Base-by-base conservation (phyloP, 2,329 filamentous ascomycete genomes). In the Xylariaceae sp. region DNA sequence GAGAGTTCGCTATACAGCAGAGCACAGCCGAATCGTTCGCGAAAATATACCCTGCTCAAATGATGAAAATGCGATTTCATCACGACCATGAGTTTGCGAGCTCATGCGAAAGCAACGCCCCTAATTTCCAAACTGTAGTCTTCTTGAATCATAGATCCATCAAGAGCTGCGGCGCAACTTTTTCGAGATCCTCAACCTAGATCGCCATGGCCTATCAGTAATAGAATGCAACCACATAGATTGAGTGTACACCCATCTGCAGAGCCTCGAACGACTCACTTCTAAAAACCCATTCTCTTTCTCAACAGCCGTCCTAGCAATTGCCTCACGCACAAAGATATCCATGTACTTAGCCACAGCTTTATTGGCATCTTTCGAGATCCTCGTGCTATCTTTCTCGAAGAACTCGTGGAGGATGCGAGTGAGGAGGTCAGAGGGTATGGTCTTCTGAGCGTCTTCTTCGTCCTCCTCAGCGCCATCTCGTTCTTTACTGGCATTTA, bases 181-280 rank as follows among this genome's bases (percentile, higher is more conserved):
- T 94, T 75, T 97, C 92, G 55, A 97, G 69, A 75, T 97, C 92
- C 68, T 95, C 91, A 39, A 95, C 87, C 83, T 92, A 65, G 27
- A 4, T 20, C 23, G 8, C 7, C 45, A 20, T 20, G 20, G 13
- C 24, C n/a, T 26, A 41, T 62, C 32, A 66, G 55, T 30, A 35
- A 15, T 2, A 18, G 8, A 11, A n/a, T 6, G 4, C 33, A 39
- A 15, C 2, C 15, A 6, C 20, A 5, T 24, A 5, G 21, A 16
- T 2, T 15, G 9, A n/a, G 13, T 1, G 29, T 3, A 29, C 4
- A 8, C 20, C 4, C 6, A 15, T 20, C 20, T 3, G 16, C 15
- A 45, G 15, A 10, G 27, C 8, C 36, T 6, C 50, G 41, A 44
- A 44, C 41, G 55, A 71, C 82, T 72, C 61, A 91, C 87, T 82